phyloP scores from a whole-genome alignment of 2,329 filamentous ascomycete genomes.

The Meredithiella fracta region DNA sequence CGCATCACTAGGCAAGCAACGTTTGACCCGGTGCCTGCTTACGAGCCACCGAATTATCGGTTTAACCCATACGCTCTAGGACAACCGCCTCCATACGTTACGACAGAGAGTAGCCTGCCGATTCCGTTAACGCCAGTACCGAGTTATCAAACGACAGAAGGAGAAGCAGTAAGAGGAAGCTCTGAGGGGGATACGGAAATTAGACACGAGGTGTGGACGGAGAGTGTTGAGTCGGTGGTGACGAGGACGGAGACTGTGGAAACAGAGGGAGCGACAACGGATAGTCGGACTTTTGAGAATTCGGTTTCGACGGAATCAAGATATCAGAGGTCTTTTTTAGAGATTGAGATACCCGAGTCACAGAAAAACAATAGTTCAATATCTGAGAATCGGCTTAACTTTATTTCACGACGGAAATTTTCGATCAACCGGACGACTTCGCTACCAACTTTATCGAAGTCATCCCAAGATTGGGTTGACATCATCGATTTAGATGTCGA shows the following conservation, averaged over 20 bases:
- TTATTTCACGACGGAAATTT: background rate
- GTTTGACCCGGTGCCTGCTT: conserved; percentile 12
- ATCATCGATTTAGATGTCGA: background rate
- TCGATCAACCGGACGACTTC: background rate
- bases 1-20: conserved; percentile 5
- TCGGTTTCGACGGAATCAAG: too few relatives aligned
- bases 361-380: background rate
- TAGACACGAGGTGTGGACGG: background rate
- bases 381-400: background rate
- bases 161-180: too few relatives aligned
- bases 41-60: conserved; percentile 9
- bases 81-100: background rate
- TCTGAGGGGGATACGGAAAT: background rate
- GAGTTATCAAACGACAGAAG: background rate
- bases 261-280: too few relatives aligned
- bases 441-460: background rate
- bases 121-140: background rate
- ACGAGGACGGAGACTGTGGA: too few relatives aligned
- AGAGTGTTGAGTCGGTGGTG: background rate
- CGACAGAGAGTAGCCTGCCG: background rate
- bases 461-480: background rate
- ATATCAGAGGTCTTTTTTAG: too few relatives aligned
- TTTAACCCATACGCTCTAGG: background rate
- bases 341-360: background rate
- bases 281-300: too few relatives aligned